Evolutionary conservation across 179 eudicot species (phyloP), one percentile per base, ranked within the genome.

Genomic region (Beta lomatogona): DNA sequence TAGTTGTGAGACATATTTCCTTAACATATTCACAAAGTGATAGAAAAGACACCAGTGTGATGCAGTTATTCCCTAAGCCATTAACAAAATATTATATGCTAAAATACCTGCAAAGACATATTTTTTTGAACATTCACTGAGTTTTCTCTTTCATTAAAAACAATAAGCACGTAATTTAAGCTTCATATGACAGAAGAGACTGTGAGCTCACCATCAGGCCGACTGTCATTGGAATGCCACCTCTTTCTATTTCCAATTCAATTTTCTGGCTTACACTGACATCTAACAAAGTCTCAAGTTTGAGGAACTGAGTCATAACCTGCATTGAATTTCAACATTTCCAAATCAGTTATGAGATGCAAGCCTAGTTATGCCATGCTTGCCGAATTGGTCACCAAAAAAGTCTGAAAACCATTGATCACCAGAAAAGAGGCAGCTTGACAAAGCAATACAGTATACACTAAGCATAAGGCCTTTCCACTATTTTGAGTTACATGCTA

Each of bases 241-340:
- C 99, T 89, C 99, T 93, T 89, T 97, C 97, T 86, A 97, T 88
- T 83, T 93, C 93, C 81, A 97, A 82, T 84, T 94, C 87, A 68
- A 97, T 84, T 65, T 87, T 88, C 84, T 88, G 86, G 81, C 83
- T 86, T 70, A 97, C 98, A 87, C 89, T 86, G 83, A 93, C 97
- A 86, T 97, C 97, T 80, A 97, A 86, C 83, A 93, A 77, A 76
- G 88, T 93, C 88, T 97, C 99, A 87, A 97, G 84, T 88, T 89
- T 89, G 82, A 94, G 90, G 84, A 97, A 97, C 86, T 94, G 98
- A 81, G 99, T 97, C 87, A 88, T 84, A 78, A 97, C 97, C 99
- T 97, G 93, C 87, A 91, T 52, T 25, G 25, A 45, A 58, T 36
- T 18, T 15, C 36, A 53, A 7, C 4, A 59, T 31, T 18, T 21